A percentile compares a stretch with the other conserved stretches of the same genome.
Conservation (phyloP, 2,329 filamentous ascomycete genomes). For the Bipolaris bicolor region DNA sequence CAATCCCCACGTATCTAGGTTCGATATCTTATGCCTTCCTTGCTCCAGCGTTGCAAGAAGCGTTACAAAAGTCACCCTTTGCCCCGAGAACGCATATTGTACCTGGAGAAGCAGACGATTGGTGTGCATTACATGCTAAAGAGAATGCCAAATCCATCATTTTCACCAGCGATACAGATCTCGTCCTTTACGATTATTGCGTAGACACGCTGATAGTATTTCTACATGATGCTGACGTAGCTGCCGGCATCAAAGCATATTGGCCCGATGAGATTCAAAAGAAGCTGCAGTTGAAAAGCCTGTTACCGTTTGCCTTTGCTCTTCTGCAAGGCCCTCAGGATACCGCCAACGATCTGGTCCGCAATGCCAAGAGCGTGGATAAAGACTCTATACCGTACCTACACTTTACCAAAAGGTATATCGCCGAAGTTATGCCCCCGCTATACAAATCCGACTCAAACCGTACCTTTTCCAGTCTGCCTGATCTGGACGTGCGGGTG, state of each 20-base stretch:
- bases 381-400: conserved; percentile 27
- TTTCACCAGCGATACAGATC: conserved; percentile 86
- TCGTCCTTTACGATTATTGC: conserved; percentile 76
- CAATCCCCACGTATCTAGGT: conserved; percentile 36
- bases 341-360: conserved; percentile 36
- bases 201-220: conserved; percentile 67
- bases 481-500: conserved; percentile 41
- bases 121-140: conserved; percentile 72
- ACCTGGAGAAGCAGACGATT: conserved; percentile 83
- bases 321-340: conserved; percentile 43
- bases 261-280: conserved; percentile 54
- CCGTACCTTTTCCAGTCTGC: conserved; percentile 14
- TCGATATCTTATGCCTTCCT: conserved; percentile 69
- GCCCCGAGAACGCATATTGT: conserved; percentile 63
- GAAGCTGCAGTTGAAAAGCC: conserved; percentile 52
- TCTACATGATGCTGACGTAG: conserved; percentile 66
- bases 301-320: conserved; percentile 52
- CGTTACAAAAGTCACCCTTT: conserved; percentile 58
- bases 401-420: conserved; percentile 42
- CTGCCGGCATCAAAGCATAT: conserved; percentile 46
- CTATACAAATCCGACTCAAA: conserved; percentile 6
- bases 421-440: conserved; percentile 10
- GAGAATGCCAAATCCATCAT: conserved; percentile 64
- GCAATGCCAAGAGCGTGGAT: conserved; percentile 31
- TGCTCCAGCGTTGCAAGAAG: conserved; percentile 77